These are phyloP conservation scores for Boletus sp. DNA, from an alignment of 1,284 basidiomycete species.

Conservation along the genomic window DNA sequence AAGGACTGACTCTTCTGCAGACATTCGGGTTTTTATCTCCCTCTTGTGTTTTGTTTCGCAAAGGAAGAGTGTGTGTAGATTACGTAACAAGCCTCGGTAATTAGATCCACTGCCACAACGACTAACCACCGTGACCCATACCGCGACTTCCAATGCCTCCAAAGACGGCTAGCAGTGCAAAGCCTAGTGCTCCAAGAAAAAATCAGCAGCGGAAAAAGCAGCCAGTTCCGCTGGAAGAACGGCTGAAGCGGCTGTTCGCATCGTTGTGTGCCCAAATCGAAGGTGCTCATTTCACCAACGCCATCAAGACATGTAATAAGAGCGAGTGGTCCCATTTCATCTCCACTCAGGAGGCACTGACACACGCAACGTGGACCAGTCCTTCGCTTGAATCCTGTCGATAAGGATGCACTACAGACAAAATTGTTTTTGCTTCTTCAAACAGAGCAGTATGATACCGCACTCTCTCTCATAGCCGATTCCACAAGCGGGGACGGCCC, in stretches of 20 bases:
- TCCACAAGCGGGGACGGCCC: slow-evolving; percentile 21
- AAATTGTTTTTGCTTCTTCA: slow-evolving; percentile 83
- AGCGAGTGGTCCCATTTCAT: slow-evolving; percentile 50
- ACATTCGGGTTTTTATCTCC: slow-evolving; percentile 44
- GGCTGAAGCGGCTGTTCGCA: slow-evolving; percentile 69
- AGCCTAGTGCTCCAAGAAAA: slow-evolving; percentile 11
- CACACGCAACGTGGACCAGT: slow-evolving; percentile 45
- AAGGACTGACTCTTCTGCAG: slow-evolving; percentile 48
- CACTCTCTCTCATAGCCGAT: slow-evolving; percentile 52
- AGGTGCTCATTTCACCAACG: slow-evolving; percentile 76
- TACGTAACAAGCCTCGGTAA: slow-evolving; percentile 28
- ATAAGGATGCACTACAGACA: slow-evolving; percentile 71
- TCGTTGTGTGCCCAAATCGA: slow-evolving; percentile 83
- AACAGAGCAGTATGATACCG: slow-evolving; percentile 71
- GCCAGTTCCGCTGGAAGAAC: slow-evolving; percentile 54
- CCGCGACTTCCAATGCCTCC: slow-evolving; percentile 19
- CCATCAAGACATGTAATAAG: slow-evolving; percentile 87
- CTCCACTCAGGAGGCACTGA: slow-evolving; percentile 27
- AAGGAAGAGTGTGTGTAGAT: slow-evolving; percentile 1
- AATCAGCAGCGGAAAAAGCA: slow-evolving; percentile 52
- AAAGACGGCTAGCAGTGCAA: slow-evolving; percentile 11
- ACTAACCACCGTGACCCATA: neutral
- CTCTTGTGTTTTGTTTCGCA: neutral
- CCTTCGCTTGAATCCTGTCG: slow-evolving; percentile 63
- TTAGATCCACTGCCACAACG: slow-evolving; percentile 17